Evolutionary conservation across 129 eudicot species (phyloP).

Genomic region (Saussurea involucrata): DNA sequence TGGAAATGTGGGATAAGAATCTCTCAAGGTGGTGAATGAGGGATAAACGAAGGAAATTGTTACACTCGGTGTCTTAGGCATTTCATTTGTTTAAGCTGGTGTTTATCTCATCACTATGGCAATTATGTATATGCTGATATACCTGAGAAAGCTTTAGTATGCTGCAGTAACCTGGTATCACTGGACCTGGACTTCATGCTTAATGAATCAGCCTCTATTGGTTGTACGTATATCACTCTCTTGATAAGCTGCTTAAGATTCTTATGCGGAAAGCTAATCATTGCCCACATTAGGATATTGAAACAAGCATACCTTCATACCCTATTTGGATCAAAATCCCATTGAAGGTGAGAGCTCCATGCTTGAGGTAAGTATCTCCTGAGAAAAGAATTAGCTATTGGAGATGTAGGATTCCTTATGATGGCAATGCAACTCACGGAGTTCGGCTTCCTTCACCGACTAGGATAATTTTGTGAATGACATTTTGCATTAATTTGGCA

Average conservation of each 20-base stretch:
- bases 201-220: background rate
- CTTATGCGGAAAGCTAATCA: constrained; percentile 45
- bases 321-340: constrained; percentile 30
- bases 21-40: background rate
- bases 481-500: background rate
- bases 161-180: background rate
- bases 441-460: background rate
- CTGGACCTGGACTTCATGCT: background rate
- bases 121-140: background rate
- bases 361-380: constrained; percentile 36
- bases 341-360: constrained; percentile 14
- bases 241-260: constrained; percentile 49
- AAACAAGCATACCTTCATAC: constrained; percentile 55
- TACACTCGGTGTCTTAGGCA: background rate
- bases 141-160: background rate
- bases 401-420: background rate
- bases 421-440: background rate
- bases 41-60: background rate
- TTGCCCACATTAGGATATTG: constrained; percentile 49
- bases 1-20: background rate
- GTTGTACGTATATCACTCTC: constrained; percentile 61
- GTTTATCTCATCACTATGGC: background rate
- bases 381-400: background rate
- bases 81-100: background rate
- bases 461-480: background rate